phyloP scores from a whole-genome alignment of 495 filamentous ascomycete species.

The Xylaria castorea region DNA sequence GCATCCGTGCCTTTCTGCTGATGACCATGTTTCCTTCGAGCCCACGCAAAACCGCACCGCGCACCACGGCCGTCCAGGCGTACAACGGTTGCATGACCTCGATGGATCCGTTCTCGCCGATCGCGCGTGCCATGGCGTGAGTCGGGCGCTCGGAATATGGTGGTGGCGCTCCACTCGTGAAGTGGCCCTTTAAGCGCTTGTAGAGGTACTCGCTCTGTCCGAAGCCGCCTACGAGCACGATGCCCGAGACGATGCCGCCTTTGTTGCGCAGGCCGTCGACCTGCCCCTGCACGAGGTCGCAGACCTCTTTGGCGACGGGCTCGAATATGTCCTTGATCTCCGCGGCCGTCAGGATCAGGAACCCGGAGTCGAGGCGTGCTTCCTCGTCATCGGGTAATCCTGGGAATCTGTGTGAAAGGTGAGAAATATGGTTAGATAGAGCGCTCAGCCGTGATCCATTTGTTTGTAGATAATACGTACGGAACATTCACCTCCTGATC shows the following conservation, averaged over 20 bases:
- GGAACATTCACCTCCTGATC: constrained; percentile 73
- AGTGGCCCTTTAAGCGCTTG: constrained; percentile 67
- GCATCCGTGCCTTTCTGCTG: constrained; percentile 68
- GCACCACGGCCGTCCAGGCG: constrained; percentile 79
- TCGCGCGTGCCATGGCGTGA: constrained; percentile 51
- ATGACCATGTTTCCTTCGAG: constrained; percentile 76
- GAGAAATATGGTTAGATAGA: not conserved
- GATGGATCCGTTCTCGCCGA: constrained; percentile 55
- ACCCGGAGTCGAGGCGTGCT: constrained; percentile 67
- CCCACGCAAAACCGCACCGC: constrained; percentile 69
- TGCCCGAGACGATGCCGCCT: constrained; percentile 68
- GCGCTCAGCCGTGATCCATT: not conserved
- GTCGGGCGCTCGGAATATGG: constrained; percentile 71
- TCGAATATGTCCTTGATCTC: constrained; percentile 71
- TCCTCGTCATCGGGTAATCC: constrained; percentile 73
- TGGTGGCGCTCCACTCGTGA: constrained; percentile 67
- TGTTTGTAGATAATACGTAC: constrained; percentile 38
- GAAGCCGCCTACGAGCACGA: constrained; percentile 74
- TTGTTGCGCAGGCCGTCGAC: constrained; percentile 65
- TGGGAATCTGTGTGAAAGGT: constrained; percentile 56
- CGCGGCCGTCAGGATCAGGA: constrained; percentile 65
- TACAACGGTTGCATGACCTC: constrained; percentile 80
- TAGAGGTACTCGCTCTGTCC: constrained; percentile 74
- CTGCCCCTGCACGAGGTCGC: constrained; percentile 66
- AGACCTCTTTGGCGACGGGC: constrained; percentile 68